A percentile compares a stretch with the other conserved stretches of the same genome.
phyloP scores from a whole-genome alignment of 495 filamentous ascomycete species.

The Hyaloscypha hepaticicola region DNA sequence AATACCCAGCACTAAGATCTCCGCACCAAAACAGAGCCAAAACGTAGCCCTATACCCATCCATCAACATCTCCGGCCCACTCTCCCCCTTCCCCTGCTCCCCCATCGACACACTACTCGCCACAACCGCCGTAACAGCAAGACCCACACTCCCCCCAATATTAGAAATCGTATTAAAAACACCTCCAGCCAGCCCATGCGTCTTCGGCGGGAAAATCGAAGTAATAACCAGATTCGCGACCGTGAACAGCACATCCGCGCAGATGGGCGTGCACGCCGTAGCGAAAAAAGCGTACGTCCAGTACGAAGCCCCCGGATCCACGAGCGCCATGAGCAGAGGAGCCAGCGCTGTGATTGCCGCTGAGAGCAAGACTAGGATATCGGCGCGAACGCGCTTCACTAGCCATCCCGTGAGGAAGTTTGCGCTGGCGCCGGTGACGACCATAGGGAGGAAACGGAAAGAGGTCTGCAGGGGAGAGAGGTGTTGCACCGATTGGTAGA shows the following conservation, averaged over 20 bases:
- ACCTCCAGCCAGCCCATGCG: slow-evolving; percentile 60
- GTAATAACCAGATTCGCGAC: slow-evolving; percentile 62
- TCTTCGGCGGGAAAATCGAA: slow-evolving; percentile 53
- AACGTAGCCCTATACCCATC: slow-evolving; percentile 59
- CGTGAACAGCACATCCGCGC: slow-evolving; percentile 60
- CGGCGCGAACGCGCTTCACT: slow-evolving; percentile 52
- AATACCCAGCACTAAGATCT: slow-evolving; percentile 42
- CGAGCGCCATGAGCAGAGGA: slow-evolving; percentile 55
- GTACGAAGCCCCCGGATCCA: slow-evolving; percentile 47
- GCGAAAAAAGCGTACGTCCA: slow-evolving; percentile 57
- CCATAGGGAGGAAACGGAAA: slow-evolving; percentile 54
- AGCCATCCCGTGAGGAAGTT: slow-evolving; percentile 57
- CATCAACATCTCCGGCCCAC: slow-evolving; percentile 44
- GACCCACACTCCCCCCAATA: slow-evolving; percentile 58
- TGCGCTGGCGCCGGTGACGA: slow-evolving; percentile 49
- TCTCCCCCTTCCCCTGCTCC: slow-evolving; percentile 29
- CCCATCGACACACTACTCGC: slow-evolving; percentile 49
- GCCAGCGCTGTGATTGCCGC: slow-evolving; percentile 44
- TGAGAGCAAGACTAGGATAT: slow-evolving; percentile 45
- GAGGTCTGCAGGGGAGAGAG: slow-evolving; percentile 47
- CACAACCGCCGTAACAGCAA: slow-evolving; percentile 56
- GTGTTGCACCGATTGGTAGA: slow-evolving; percentile 51
- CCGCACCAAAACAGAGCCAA: slow-evolving; percentile 57
- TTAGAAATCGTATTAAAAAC: slow-evolving; percentile 65
- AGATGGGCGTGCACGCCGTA: slow-evolving; percentile 49